phyloP scores from a whole-genome alignment of 768 basidiomycete species.

The Dictyophora rubrovolvata region DNA sequence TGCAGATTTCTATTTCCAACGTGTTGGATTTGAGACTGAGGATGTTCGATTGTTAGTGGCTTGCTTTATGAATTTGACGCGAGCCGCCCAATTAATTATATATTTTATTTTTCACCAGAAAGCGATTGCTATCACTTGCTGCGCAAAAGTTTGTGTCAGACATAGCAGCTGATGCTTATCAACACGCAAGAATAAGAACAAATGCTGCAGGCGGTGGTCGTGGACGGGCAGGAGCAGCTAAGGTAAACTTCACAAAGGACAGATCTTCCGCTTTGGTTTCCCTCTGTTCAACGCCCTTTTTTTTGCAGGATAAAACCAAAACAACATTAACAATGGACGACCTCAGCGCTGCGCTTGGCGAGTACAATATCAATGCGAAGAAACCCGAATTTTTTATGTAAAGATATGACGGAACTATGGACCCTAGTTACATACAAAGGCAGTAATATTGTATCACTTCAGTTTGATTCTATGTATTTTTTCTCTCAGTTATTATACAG shows the following conservation, averaged over 20 bases:
- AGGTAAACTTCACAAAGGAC: constrained; percentile 33
- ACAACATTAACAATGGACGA: constrained; percentile 98
- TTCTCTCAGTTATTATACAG: neutral
- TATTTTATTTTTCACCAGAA: constrained; percentile 35
- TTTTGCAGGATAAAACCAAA: constrained; percentile 69
- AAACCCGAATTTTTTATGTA: constrained; percentile 92
- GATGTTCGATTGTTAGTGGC: constrained; percentile 76
- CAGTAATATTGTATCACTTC: neutral
- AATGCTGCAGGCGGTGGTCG: constrained; percentile 67
- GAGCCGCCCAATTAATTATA: neutral
- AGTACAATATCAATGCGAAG: constrained; percentile 90
- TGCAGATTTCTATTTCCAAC: constrained; percentile 93
- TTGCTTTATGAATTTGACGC: neutral
- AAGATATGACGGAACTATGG: neutral
- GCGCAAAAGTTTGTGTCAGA: constrained; percentile 98
- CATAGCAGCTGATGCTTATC: constrained; percentile 92
- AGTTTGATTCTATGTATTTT: neutral
- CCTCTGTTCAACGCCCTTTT: constrained; percentile 2
- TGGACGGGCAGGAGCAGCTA: constrained; percentile 51
- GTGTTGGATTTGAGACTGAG: constrained; percentile 91
- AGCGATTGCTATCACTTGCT: constrained; percentile 87
- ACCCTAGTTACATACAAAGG: neutral
- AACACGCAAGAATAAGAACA: constrained; percentile 92
- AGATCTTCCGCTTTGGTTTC: neutral
- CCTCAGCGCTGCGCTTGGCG: constrained; percentile 81